Percentiles rank a stretch among this genome's conserved stretches.
phyloP scores from a whole-genome alignment of 139 green algal species.

The Coelastrella sp. region DNA sequence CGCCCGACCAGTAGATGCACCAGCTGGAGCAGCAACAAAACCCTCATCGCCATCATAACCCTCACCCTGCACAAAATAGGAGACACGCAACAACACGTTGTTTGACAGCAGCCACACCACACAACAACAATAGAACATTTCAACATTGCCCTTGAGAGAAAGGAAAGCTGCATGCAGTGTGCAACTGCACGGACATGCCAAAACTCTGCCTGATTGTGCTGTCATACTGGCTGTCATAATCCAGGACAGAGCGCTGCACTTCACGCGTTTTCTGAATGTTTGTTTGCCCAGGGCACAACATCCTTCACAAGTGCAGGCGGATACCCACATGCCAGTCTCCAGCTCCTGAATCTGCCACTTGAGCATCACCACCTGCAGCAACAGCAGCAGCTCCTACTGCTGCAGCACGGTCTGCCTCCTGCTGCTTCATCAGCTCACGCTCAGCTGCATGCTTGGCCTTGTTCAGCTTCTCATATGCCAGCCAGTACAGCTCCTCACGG shows the following conservation, averaged over 20 bases:
- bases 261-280: no score
- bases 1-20: background rate
- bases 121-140: background rate
- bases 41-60: constrained; percentile 23
- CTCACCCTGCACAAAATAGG: background rate
- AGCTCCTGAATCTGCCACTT: background rate
- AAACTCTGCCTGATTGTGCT: no score
- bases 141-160: background rate
- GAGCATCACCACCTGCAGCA: background rate
- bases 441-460: constrained; percentile 64
- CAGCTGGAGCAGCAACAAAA: background rate
- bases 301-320: no score
- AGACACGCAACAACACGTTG: background rate
- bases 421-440: constrained; percentile 44
- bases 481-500: constrained; percentile 73
- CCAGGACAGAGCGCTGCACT: no score
- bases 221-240: no score
- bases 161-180: no score
- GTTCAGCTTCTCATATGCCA: constrained; percentile 67
- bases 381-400: background rate
- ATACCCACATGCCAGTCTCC: constrained; percentile 15
- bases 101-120: background rate
- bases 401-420: constrained; percentile 26
- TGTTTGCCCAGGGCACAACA: background rate
- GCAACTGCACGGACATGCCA: no score